Evolutionary conservation across 257 asterid species (phyloP), one percentile per base, ranked within the genome.

Genomic region (Fraxinus excelsior): DNA sequence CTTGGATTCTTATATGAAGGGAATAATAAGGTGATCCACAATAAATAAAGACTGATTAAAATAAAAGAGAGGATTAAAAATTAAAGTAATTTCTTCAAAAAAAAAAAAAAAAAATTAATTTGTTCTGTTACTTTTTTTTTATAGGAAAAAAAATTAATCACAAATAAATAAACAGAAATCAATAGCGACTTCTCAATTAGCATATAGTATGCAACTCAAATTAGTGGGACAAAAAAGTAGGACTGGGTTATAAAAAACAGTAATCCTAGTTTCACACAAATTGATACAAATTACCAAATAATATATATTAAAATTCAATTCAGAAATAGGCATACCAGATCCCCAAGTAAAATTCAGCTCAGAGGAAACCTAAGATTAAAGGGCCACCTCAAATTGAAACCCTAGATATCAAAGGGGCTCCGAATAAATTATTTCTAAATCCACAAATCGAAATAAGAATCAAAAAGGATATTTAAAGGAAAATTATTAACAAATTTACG

Each of bases 261-360:
- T 83, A 86, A 86, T 90, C 93, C 90, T 75, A 87, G 79, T 64
- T 77, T 71, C 67, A 34, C 62, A 66, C 37, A 83, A 80, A 74
- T 34, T 62, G 21, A 26, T 31, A 56, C 10, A 58, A 35, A 51
- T 23, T 21, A 28, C 56, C 19, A 37, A 34, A 74, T 68, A 77
- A 64, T 40, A 32, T 10, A 23, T 71, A 29, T 5, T 0, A 58
- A 71, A 76, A 56, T 79, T 56, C 72, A 85, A 91, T 91, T 84
- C 72, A 81, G 60, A 37, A 10, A 72, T 16, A 80, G 62, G 73
- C 87, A 68, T 80, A 87, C 87, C 86, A 40, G 78, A 82, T 44
- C 87, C 91, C 91, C 72, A 82, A 77, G 74, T 40, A 26, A 87
- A 88, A 84, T 80, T 78, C 73, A 77, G 84, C 85, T 84, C 83